phyloP scores from a whole-genome alignment of 2,329 filamentous ascomycete genomes.

The Metarhizium humberi region DNA sequence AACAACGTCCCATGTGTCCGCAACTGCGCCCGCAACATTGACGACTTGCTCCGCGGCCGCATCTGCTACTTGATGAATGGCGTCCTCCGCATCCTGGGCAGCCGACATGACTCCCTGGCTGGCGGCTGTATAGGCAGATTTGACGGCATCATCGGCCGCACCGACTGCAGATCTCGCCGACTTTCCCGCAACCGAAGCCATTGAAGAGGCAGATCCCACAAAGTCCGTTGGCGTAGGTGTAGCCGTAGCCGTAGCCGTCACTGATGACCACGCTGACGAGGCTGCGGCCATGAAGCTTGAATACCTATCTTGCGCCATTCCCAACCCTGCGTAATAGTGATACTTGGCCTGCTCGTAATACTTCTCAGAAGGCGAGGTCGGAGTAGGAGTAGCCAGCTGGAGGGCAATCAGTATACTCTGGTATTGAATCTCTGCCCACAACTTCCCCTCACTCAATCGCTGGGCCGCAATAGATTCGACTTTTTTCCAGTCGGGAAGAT shows the following conservation, averaged over 20 bases:
- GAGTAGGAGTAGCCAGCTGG: conserved; percentile 44
- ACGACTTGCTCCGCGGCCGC: conserved; percentile 31
- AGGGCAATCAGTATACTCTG: conserved; percentile 57
- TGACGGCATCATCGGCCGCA: conserved; percentile 38
- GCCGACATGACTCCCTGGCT: conserved; percentile 31
- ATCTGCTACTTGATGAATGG: conserved; percentile 33
- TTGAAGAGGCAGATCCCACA: conserved; percentile 37
- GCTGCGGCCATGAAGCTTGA: conserved; percentile 65
- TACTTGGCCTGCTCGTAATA: conserved; percentile 52
- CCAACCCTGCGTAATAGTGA: conserved; percentile 70
- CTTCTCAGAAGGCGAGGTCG: conserved; percentile 42
- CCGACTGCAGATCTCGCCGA: conserved; percentile 36
- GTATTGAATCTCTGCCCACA: conserved; percentile 62
- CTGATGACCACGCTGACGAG: conserved; percentile 55
- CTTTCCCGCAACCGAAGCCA: conserved; percentile 38
- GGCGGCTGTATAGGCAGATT: conserved; percentile 39
- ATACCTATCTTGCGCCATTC: conserved; percentile 70
- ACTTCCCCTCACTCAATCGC: conserved; percentile 59
- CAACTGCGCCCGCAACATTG: conserved; percentile 26
- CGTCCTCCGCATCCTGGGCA: conserved; percentile 27
- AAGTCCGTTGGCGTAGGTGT: conserved; percentile 46
- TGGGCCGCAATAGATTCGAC: conserved; percentile 59
- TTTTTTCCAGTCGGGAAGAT: conserved; percentile 36
- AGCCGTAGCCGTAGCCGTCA: conserved; percentile 51
- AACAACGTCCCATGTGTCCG: conserved; percentile 29